Conservation (phyloP, 1,139 yeast genomes). For the Zygoascus hellenicus region DNA sequence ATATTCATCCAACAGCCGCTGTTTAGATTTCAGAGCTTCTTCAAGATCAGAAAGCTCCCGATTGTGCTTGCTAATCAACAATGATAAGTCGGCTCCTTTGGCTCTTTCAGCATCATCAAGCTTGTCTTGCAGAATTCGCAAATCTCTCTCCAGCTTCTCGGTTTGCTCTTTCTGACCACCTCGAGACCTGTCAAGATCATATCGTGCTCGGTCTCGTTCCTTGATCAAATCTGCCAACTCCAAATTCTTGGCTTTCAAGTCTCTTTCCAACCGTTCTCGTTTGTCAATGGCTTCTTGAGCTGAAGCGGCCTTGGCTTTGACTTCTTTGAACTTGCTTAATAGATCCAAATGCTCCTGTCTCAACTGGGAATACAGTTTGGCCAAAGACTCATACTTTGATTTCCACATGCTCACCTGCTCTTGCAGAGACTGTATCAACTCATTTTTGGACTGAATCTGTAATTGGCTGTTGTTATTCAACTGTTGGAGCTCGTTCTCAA, state of each 20-base stretch:
- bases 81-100: slow-evolving; percentile 60
- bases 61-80: slow-evolving; percentile 59
- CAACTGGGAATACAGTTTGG: slow-evolving; percentile 82
- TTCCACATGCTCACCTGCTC: slow-evolving; percentile 80
- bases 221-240: slow-evolving; percentile 86
- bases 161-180: slow-evolving; percentile 64
- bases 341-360: slow-evolving; percentile 87
- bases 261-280: slow-evolving; percentile 78
- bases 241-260: slow-evolving; percentile 75
- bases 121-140: slow-evolving; percentile 56
- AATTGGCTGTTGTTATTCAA: slow-evolving; percentile 63
- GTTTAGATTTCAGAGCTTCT: slow-evolving; percentile 35
- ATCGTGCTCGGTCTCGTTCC: slow-evolving; percentile 83
- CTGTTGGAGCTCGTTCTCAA: slow-evolving; percentile 66
- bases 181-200: slow-evolving; percentile 69
- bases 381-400: slow-evolving; percentile 81
- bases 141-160: slow-evolving; percentile 60
- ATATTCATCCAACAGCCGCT: slow-evolving; percentile 31
- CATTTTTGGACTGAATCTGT: slow-evolving; percentile 75
- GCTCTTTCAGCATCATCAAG: slow-evolving; percentile 59
- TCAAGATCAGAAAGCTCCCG: slow-evolving; percentile 37
- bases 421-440: slow-evolving; percentile 59
- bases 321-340: slow-evolving; percentile 71
- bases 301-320: slow-evolving; percentile 84
- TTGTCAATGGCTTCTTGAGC: slow-evolving; percentile 89